Percentiles rank a stretch among this genome's conserved stretches.
These are phyloP conservation scores for Thalassiosira profunda DNA, from an alignment of 108 stramenopile species.

Conservation along the genomic window DNA sequence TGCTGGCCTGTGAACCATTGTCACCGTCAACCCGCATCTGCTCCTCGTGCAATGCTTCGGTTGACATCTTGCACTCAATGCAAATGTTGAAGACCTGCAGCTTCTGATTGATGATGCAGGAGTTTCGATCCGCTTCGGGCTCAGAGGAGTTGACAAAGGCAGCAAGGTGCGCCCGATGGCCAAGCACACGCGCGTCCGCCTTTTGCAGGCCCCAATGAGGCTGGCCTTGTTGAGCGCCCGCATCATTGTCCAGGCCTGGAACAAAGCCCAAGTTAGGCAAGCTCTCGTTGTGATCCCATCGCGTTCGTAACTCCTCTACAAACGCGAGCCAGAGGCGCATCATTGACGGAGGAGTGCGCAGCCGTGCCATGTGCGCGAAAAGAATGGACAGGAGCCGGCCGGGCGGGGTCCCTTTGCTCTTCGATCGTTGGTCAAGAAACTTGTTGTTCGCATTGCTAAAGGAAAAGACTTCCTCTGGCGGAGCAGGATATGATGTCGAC, in stretches of 20 bases:
- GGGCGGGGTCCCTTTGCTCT: constrained; percentile 67
- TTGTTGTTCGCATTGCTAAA: constrained; percentile 1
- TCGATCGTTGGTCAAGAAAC: constrained; percentile 9
- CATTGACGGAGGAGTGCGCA: constrained; percentile 78
- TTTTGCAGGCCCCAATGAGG: constrained; percentile 15
- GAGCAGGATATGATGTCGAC: constrained; percentile 51
- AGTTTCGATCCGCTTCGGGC: constrained; percentile 75
- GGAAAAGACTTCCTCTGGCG: constrained; percentile 57
- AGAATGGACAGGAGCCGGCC: constrained; percentile 88
- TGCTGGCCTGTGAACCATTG: not conserved
- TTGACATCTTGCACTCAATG: constrained; percentile 72
- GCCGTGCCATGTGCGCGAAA: constrained; percentile 80
- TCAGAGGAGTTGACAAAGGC: constrained; percentile 56
- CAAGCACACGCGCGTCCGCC: constrained; percentile 35
- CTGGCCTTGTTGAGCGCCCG: not conserved
- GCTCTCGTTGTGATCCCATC: constrained; percentile 77
- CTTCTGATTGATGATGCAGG: constrained; percentile 88
- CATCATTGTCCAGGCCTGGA: constrained; percentile 65
- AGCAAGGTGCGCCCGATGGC: constrained; percentile 52
- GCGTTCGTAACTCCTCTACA: constrained; percentile 70
- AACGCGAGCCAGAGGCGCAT: constrained; percentile 75
- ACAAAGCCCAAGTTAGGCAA: constrained; percentile 77
- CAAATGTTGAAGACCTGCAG: constrained; percentile 88
- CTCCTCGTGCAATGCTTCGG: constrained; percentile 45
- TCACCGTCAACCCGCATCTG: not conserved